Base-by-base conservation (phyloP, 1,139 yeast species). In the Scheffersomyces insectosa region DNA sequence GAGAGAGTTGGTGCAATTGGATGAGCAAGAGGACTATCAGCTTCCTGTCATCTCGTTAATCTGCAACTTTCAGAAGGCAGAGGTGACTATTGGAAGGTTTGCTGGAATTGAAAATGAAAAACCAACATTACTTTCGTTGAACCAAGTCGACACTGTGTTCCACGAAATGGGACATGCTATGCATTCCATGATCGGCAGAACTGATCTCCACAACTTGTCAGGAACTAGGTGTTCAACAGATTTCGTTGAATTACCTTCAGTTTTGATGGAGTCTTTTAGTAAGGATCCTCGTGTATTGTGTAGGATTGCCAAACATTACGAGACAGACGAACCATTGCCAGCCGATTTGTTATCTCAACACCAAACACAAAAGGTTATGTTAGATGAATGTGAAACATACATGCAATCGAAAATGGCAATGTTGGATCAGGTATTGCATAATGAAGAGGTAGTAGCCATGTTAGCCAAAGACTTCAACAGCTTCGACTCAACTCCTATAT, bases 151-250 rank as follows among this genome's bases (percentile, higher is more conserved):
- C 57, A 93, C 99, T 0, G 68, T 93, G 29, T 93, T 95, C 69
- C 99, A 93, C 65, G 99, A 93, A 65, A 90, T 93, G 96, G 99
- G 99, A 1, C 99, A 93, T 66, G 99, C 99, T 2, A 87, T 93
- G 82, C 99, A 93, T 63, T 89, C 97, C 5, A 91, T 93, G 97
- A 70, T 93, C 27, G 99, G 98, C 0, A 76, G 93, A 48, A 93
- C 99, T 0, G 77, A 83, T 38, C 69, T 93, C 40, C 99, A 95
- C 60, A 95, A 91, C 59, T 85, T 93, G 12, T 85, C 95, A 20
- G 99, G 99, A 2, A 93, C 99, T 0, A 75, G 99, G 47, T 93
- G 98, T 59, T 88, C 90, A 6, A 89, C 99, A 0, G 99, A 93
- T 62, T 93, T 93, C 68, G 99, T 95, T 28, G 99, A 93, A 63